Conservation (phyloP, 768 basidiomycete species). For the Trametes gibbosa region DNA sequence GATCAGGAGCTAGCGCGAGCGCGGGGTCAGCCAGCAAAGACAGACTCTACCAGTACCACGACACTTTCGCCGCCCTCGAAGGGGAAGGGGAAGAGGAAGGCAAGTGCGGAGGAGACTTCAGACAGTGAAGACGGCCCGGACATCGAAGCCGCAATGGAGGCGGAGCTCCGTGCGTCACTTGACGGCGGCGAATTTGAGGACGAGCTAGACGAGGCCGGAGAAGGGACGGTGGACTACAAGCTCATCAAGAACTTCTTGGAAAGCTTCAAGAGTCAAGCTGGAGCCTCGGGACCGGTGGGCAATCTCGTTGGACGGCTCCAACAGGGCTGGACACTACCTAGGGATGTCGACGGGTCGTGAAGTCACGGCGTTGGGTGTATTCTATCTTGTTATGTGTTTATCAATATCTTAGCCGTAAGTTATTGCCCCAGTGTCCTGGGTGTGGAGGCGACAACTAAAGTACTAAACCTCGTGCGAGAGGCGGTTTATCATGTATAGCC, state of each 20-base stretch:
- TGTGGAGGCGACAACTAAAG: no score
- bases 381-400: no score
- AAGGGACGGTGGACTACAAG: conserved; percentile 67
- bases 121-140: conserved; percentile 50
- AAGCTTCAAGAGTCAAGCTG: conserved; percentile 91
- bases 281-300: conserved; percentile 87
- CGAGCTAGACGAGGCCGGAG: conserved; percentile 48
- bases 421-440: no score
- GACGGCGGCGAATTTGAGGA: conserved; percentile 50
- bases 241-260: conserved; percentile 97
- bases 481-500: no score
- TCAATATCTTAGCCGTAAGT: no score
- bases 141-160: conserved; percentile 87
- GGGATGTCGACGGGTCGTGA: conserved; percentile 44
- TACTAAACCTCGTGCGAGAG: no score
- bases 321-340: conserved; percentile 69
- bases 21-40: conserved; percentile 28
- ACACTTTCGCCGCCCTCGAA: background rate
- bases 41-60: background rate
- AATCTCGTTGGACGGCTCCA: conserved; percentile 85
- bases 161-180: conserved; percentile 70
- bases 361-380: no score
- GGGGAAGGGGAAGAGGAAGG: conserved; percentile 45
- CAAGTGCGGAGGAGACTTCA: conserved; percentile 29
- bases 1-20: conserved; percentile 72